Base-by-base conservation (phyloP, 2,329 filamentous ascomycete species). In the Fusarium sp. region DNA sequence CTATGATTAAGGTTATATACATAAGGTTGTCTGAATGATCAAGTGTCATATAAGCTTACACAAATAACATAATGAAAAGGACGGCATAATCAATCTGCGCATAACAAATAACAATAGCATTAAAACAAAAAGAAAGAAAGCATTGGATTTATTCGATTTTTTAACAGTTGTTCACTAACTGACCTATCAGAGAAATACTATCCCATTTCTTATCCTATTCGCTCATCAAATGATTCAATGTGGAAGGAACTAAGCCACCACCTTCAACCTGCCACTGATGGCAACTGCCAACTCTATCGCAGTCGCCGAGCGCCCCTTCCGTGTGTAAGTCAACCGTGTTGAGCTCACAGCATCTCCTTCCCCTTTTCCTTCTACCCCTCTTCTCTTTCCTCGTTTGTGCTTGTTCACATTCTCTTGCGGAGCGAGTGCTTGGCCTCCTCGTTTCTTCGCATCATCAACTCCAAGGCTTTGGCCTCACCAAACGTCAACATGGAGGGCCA, bases 281-380 rank as follows among this genome's bases (percentile, higher is more conserved):
- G 72, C 59, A 75, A 57, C 72, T 74, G 72, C 68, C 59, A 65
- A 66, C 67, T 61, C 33, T 59, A 72, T 65, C 55, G 42, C 58
- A 62, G 47, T 51, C 60, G 54, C 59, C 57, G 54, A 56, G 14
- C 60, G 48, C 61, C 47, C 67, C 57, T 63, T 54, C 58, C 28
- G 31, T 52, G 42, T 49, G 54, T 28, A 60, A 54, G 38, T 38
- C 36, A 39, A 44, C 41, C 52, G 13, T 58, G n/a, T 38, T 49
- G 48, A 57, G 24, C 8, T 62, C 45, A 28, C 49, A 44, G 36
- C 7, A 26, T 33, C 20, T 45, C 51, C 17, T 44, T 28, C 54
- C 24, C 7, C 20, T 12, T 52, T 41, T 22, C 6, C 5, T 41
- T 20, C n/a, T 38, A 33, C 18, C 22, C 38, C 44, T 56, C 55